Conservation (phyloP, 2,329 filamentous ascomycete genomes). For the Penicillium sp. region DNA sequence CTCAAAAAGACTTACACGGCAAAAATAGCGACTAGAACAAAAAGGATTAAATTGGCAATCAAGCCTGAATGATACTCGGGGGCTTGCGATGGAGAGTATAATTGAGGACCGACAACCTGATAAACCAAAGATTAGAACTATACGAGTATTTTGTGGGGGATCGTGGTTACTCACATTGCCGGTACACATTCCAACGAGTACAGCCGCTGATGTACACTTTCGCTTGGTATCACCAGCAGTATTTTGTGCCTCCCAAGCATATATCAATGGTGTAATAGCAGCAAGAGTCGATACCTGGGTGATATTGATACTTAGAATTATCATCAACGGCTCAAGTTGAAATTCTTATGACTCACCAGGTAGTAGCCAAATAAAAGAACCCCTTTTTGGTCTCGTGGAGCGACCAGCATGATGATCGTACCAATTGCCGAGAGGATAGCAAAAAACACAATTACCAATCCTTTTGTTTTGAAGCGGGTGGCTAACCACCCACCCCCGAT, state of each 20-base stretch:
- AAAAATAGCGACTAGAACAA: slow-evolving; percentile 34
- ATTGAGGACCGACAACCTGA: slow-evolving; percentile 34
- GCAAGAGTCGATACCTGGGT: slow-evolving; percentile 35
- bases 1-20: slow-evolving; percentile 30
- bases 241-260: slow-evolving; percentile 44
- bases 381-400: slow-evolving; percentile 53
- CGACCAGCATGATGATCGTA: slow-evolving; percentile 54
- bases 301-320: neutral
- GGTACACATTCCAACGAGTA: slow-evolving; percentile 42
- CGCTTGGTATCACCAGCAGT: slow-evolving; percentile 43
- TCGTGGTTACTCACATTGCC: slow-evolving; percentile 33
- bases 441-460: slow-evolving; percentile 48
- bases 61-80: slow-evolving; percentile 39
- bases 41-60: slow-evolving; percentile 40
- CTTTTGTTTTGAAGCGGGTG: slow-evolving; percentile 49
- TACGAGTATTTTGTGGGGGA: neutral
- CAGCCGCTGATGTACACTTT: slow-evolving; percentile 41
- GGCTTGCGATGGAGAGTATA: slow-evolving; percentile 40
- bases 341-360: slow-evolving; percentile 37
- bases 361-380: slow-evolving; percentile 58
- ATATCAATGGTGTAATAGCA: slow-evolving; percentile 41
- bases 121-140: neutral
- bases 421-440: slow-evolving; percentile 47
- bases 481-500: slow-evolving; percentile 44
- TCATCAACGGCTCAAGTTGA: neutral